phyloP scores from a whole-genome alignment of 805 yeast genomes.

The Wickerhamiella kurtzmanii region DNA sequence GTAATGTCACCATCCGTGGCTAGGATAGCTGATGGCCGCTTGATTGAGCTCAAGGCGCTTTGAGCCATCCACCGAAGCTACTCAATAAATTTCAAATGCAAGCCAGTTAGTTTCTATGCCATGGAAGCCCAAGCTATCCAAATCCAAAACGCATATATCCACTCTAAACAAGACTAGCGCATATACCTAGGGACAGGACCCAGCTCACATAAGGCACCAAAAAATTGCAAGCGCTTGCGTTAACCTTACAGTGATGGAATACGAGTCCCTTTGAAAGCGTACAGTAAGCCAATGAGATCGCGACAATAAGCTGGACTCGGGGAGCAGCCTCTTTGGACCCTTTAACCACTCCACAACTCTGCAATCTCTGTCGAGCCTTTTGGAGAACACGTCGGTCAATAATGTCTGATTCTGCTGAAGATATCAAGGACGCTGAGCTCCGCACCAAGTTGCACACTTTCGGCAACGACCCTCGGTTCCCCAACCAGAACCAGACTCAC shows the following conservation, averaged over 20 bases:
- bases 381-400: background rate
- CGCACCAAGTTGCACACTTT: slow-evolving; percentile 24
- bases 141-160: too few relatives aligned
- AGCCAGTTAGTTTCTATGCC: too few relatives aligned
- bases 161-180: too few relatives aligned
- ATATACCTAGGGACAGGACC: too few relatives aligned
- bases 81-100: too few relatives aligned
- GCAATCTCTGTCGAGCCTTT: background rate
- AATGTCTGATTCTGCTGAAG: background rate
- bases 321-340: background rate
- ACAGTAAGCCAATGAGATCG: background rate
- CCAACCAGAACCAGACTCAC: slow-evolving; percentile 93
- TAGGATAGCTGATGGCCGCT: background rate
- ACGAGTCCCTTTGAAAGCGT: background rate
- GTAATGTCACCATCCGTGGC: background rate
- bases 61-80: background rate
- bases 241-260: background rate
- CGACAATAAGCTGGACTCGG: background rate
- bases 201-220: background rate
- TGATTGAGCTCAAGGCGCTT: background rate
- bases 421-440: slow-evolving; percentile 10
- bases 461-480: slow-evolving; percentile 87
- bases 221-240: background rate
- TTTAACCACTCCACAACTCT: background rate
- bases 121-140: too few relatives aligned